Evolutionary conservation across 2,329 filamentous ascomycete species (phyloP).

Genomic region (Calonectria naviculata): DNA sequence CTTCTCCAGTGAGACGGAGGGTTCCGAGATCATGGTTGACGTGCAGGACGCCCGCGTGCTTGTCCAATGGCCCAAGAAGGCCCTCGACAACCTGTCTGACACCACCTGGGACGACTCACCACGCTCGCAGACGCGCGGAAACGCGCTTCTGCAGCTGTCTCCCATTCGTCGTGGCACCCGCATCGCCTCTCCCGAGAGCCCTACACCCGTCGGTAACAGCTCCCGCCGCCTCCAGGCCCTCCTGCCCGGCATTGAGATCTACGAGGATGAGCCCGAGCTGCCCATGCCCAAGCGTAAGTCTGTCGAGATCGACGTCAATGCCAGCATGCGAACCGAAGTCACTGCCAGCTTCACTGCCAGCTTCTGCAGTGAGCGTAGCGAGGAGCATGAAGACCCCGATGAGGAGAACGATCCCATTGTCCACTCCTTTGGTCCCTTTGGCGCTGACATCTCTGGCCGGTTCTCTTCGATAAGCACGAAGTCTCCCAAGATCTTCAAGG

Average conservation of each 20-base stretch:
- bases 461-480: slow-evolving; percentile 81
- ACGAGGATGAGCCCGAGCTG: slow-evolving; percentile 70
- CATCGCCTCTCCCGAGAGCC: slow-evolving; percentile 81
- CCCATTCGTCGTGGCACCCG: slow-evolving; percentile 66
- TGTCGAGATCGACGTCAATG: slow-evolving; percentile 40
- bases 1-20: slow-evolving; percentile 90
- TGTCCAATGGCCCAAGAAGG: slow-evolving; percentile 82
- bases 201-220: slow-evolving; percentile 59
- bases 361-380: slow-evolving; percentile 67
- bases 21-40: slow-evolving; percentile 92
- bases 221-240: slow-evolving; percentile 59
- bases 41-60: slow-evolving; percentile 93
- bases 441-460: slow-evolving; percentile 84
- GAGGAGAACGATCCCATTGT: slow-evolving; percentile 96
- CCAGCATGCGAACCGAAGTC: slow-evolving; percentile 62
- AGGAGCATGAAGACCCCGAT: slow-evolving; percentile 77
- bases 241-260: slow-evolving; percentile 77
- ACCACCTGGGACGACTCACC: slow-evolving; percentile 78
- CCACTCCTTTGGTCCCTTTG: slow-evolving; percentile 92
- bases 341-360: slow-evolving; percentile 64
- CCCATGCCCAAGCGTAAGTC: slow-evolving; percentile 45
- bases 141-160: slow-evolving; percentile 66
- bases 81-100: slow-evolving; percentile 71
- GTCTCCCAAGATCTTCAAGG: slow-evolving; percentile 65
- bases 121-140: slow-evolving; percentile 44